These are phyloP conservation scores for Solanum raphanifolium DNA, from an alignment of 257 asterid genomes.

Conservation along the genomic window DNA sequence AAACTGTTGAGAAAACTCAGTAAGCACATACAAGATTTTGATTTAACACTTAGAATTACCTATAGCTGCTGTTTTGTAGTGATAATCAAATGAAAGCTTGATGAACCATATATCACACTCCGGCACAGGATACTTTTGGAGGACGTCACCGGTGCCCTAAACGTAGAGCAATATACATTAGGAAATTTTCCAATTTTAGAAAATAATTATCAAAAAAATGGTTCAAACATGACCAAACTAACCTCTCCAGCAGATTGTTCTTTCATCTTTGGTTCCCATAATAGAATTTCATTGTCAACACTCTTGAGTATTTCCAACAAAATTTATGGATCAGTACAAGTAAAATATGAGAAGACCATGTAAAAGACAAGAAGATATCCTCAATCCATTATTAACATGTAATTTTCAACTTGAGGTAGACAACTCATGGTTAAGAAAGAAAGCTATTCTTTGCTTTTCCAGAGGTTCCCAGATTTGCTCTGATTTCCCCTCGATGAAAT, in stretches of 20 bases:
- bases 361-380: not conserved
- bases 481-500: not conserved
- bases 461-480: not conserved
- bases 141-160: slow-evolving; percentile 91
- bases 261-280: slow-evolving; percentile 98
- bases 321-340: not conserved
- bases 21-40: not conserved
- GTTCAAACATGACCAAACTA: slow-evolving; percentile 13
- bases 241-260: slow-evolving; percentile 98
- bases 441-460: not conserved
- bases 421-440: not conserved
- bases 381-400: not conserved
- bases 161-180: slow-evolving; percentile 11
- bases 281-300: slow-evolving; percentile 86
- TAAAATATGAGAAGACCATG: not conserved
- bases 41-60: slow-evolving; percentile 30
- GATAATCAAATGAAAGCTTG: slow-evolving; percentile 90
- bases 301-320: slow-evolving; percentile 50
- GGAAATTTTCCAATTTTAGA: not conserved
- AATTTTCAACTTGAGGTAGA: not conserved
- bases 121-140: slow-evolving; percentile 94
- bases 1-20: not conserved
- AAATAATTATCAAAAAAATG: not conserved
- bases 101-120: slow-evolving; percentile 98
- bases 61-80: slow-evolving; percentile 67